Evolutionary conservation across 441 rosid genomes (phyloP).

Genomic region (Euphorbia celastroides): DNA sequence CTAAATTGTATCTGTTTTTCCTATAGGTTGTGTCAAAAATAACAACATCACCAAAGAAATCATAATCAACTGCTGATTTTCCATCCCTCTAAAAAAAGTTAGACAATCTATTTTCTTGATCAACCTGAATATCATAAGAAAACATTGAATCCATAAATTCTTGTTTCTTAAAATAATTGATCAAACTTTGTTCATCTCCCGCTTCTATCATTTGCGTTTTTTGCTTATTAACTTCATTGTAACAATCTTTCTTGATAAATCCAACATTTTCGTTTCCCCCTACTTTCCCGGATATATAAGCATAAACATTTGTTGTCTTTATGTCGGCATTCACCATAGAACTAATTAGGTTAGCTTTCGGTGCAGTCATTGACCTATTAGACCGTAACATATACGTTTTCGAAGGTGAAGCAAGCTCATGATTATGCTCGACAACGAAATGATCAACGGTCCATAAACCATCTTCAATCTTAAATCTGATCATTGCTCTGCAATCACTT

Average conservation of each 20-base stretch:
- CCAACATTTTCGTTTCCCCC: not conserved
- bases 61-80: constrained; percentile 1
- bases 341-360: not conserved
- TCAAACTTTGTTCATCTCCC: not conserved
- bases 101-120: not conserved
- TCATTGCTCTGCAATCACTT: not conserved
- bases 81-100: constrained; percentile 6
- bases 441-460: not conserved
- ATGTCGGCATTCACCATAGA: not conserved
- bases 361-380: not conserved
- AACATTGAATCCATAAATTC: not conserved
- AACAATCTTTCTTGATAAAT: not conserved
- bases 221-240: not conserved
- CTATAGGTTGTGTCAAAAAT: constrained; percentile 1
- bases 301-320: not conserved
- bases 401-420: not conserved
- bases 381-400: not conserved
- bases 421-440: not conserved
- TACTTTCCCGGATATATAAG: not conserved
- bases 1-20: constrained; percentile 1
- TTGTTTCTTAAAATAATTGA: not conserved
- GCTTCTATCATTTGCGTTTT: not conserved
- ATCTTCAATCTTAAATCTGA: not conserved
- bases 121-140: not conserved
- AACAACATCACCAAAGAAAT: constrained; percentile 11